Evolutionary conservation across 2,329 filamentous ascomycete genomes (phyloP), one percentile per base, ranked within the genome.

Genomic region (Beauveria sp.): DNA sequence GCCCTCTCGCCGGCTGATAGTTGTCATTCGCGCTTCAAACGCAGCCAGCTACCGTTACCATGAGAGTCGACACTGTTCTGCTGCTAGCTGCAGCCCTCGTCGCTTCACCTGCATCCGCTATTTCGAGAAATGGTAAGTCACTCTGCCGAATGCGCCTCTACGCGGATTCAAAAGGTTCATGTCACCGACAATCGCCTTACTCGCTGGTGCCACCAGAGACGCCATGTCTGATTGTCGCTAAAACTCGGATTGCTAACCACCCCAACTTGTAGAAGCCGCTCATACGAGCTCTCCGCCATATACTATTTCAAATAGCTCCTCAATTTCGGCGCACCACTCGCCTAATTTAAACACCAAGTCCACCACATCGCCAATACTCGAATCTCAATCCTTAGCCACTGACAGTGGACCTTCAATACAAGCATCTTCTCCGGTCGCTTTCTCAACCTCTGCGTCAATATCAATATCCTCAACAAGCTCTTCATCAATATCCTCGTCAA

Each of bases 1-100:
- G 14, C 38, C 48, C 40, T 45, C 48, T 60, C 40, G 38, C n/a
- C 9, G 26, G 57, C 49, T 24, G n/a, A 34, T 24, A 52, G 40
- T 50, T 62, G 45, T 40, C 38, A 34, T 22, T 31, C 42, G 45
- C 51, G 60, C 46, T 55, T 38, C 52, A 46, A 43, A 50, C 60
- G 52, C 52, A 8, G 24, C 45, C 60, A 43, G 16, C 50, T 20
- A 40, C 53, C 43, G 55, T 20, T 40, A 65, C 48, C 16, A 69
- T 69, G 68, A 68, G 63, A 61, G 20, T 63, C 45, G 51, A 48
- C 20, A 49, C 62, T 42, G 48, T 50, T 46, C 38, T 62, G 57
- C 64, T 68, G 60, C 60, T 67, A 12, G 60, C 60, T 52, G 62
- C 64, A 53, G 60, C 62, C 24, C 22, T 67, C 40, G n/a, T 65